phyloP scores from a whole-genome alignment of 1,139 yeast genomes.

The Zygosaccharomyces pseudobailii region DNA sequence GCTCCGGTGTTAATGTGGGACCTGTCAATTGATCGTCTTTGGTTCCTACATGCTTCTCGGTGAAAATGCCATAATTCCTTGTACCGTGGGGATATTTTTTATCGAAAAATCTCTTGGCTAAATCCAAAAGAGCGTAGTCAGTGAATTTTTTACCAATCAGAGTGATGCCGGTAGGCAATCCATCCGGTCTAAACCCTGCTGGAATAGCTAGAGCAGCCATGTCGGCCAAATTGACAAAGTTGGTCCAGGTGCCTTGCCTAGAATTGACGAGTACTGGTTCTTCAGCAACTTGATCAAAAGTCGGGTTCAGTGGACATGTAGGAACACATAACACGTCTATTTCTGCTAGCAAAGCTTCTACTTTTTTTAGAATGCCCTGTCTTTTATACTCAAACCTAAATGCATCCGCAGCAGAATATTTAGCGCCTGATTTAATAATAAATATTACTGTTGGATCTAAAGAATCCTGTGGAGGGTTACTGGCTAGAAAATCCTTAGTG shows the following conservation, averaged over 20 bases:
- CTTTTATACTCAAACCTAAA: conserved; percentile 83
- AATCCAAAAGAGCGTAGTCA: conserved; percentile 81
- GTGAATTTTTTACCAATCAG: conserved; percentile 74
- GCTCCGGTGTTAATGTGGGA: conserved; percentile 38
- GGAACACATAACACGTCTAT: conserved; percentile 83
- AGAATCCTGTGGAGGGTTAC: conserved; percentile 64
- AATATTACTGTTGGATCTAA: conserved; percentile 80
- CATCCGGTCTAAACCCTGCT: conserved; percentile 77
- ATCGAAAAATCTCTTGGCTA: conserved; percentile 67
- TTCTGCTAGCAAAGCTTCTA: conserved; percentile 49
- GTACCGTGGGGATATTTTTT: conserved; percentile 43
- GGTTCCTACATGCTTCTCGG: conserved; percentile 18
- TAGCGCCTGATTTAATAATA: conserved; percentile 74
- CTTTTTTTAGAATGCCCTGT: conserved; percentile 64
- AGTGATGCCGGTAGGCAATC: conserved; percentile 87
- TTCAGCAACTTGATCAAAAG: conserved; percentile 58
- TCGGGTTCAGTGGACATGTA: conserved; percentile 89
- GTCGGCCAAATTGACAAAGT: conserved; percentile 92
- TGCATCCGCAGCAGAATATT: conserved; percentile 73
- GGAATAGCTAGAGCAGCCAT: conserved; percentile 90
- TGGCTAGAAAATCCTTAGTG: conserved; percentile 62
- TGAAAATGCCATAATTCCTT: conserved; percentile 45
- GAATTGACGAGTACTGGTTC: conserved; percentile 88
- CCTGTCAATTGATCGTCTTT: conserved; percentile 40
- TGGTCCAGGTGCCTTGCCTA: conserved; percentile 92